Base-by-base conservation (phyloP, 495 filamentous ascomycete species). In the Aspergillus indologenus region DNA sequence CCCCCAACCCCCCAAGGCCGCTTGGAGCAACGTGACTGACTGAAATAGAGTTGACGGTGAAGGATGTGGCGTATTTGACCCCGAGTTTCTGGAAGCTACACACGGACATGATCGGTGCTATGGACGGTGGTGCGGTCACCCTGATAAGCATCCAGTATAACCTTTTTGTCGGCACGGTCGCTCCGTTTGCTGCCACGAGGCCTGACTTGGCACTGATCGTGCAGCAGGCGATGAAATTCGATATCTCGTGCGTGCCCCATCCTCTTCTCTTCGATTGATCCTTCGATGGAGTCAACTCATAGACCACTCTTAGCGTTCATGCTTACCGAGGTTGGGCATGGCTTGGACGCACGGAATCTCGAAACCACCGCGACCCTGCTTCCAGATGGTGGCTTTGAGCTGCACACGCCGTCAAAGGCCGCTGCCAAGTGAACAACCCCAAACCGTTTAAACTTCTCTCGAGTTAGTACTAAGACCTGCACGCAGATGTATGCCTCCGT, bases 381-480 rank as follows among this genome's bases (percentile, higher is more conserved):
- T 4, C 47, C 22, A 1, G 47, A 50, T 50, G n/a, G n/a, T 3
- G 26, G 47, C 47, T 50, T 50, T 23, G 8, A 26, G 12, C 22
- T 50, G 22, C 11, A 23, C 24, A 50, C 47, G 3, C 47, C 47
- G 15, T 24, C 15, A 1, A 21, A 21, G 15, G 47, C 21, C 17
- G 47, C 47, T 23, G 47, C 47, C 6, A 50, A 50, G 47, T 50
- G 12, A 9, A 73, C 71, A 21, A 75, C 70, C 18, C 58, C 51
- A 34, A 40, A 40, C 12, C 12, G 5, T 11, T 2, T n/a, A n/a
- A n/a, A n/a, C n/a, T 40, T 40, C 34, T 14, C 34, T 40, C 34
- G 7, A 6, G 7, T 8, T 8, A 40, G 5, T 40, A 40, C n/a
- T n/a, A 40, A 8, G 34, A 40, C 12, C 5, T n/a, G n/a, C n/a